Conservation (phyloP, 495 filamentous ascomycete genomes). For the Cercophora newfieldiana region DNA sequence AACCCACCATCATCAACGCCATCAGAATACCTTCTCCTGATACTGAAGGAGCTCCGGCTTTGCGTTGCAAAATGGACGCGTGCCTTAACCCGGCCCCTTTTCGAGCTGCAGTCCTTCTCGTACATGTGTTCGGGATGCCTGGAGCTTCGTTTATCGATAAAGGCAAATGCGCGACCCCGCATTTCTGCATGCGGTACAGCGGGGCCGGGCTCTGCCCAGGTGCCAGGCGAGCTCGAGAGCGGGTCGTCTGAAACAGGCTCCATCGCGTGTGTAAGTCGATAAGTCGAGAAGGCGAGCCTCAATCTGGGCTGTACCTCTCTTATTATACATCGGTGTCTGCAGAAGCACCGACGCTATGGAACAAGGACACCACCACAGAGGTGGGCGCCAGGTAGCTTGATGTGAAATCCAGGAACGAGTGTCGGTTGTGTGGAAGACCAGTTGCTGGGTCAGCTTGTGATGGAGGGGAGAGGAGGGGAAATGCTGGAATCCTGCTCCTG, state of each 20-base stretch:
- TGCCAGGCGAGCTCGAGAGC: too few relatives aligned
- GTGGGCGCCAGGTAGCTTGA: background rate
- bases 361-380: background rate
- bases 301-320: background rate
- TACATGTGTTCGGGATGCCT: background rate
- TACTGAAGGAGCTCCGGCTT: background rate
- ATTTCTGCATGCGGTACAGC: conserved; percentile 15
- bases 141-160: conserved; percentile 19
- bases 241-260: conserved; percentile 6
- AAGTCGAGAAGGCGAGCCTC: background rate
- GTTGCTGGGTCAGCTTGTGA: background rate
- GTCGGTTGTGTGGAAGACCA: background rate
- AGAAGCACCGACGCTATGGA: background rate
- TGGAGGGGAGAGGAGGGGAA: conserved; percentile 12
- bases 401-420: background rate
- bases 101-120: background rate
- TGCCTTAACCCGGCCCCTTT: background rate
- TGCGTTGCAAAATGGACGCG: background rate
- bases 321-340: background rate
- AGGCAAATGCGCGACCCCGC: conserved; percentile 19
- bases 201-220: background rate
- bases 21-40: background rate
- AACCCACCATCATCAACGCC: background rate
- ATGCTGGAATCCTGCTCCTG: background rate
- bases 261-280: background rate